These are phyloP conservation scores for Sclerotinia glacialis DNA, from an alignment of 2,329 filamentous ascomycete genomes.

Conservation along the genomic window DNA sequence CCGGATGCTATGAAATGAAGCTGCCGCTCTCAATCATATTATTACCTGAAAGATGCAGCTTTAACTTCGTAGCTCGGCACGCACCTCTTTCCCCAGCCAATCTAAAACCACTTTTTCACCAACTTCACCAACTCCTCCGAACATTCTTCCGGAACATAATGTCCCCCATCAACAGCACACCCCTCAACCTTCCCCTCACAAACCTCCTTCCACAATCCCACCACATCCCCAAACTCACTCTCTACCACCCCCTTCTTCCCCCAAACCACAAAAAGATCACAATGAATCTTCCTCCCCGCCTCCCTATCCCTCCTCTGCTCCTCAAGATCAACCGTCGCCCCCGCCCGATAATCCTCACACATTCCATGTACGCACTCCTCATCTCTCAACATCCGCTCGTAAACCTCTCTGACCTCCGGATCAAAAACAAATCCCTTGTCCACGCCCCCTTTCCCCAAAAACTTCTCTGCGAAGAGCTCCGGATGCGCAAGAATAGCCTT, in stretches of 20 bases:
- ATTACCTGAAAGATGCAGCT: not conserved
- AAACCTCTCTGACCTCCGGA: slow-evolving; percentile 21
- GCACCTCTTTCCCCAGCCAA: too few relatives aligned
- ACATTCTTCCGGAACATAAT: slow-evolving; percentile 52
- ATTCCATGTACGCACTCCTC: slow-evolving; percentile 46
- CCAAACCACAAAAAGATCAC: slow-evolving; percentile 51
- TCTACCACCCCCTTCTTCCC: slow-evolving; percentile 50
- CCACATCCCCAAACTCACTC: slow-evolving; percentile 46
- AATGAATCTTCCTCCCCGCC: slow-evolving; percentile 45
- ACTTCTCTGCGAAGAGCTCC: slow-evolving; percentile 44
- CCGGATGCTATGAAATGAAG: too few relatives aligned
- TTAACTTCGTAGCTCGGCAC: not conserved
- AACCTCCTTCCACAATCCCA: slow-evolving; percentile 52
- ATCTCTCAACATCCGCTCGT: slow-evolving; percentile 38
- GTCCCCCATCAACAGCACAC: slow-evolving; percentile 46
- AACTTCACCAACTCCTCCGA: slow-evolving; percentile 47
- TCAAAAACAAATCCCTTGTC: slow-evolving; percentile 24
- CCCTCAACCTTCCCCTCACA: slow-evolving; percentile 43
- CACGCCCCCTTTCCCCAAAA: slow-evolving; percentile 32
- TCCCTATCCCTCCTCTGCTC: slow-evolving; percentile 48
- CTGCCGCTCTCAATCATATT: too few relatives aligned
- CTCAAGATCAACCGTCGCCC: slow-evolving; percentile 51
- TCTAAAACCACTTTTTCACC: slow-evolving; percentile 43
- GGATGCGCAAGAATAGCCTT: slow-evolving; percentile 44
- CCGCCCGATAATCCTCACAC: slow-evolving; percentile 57